These are phyloP conservation scores for Chalaropsis thielavioides DNA, from an alignment of 2,329 filamentous ascomycete species.

Conservation along the genomic window DNA sequence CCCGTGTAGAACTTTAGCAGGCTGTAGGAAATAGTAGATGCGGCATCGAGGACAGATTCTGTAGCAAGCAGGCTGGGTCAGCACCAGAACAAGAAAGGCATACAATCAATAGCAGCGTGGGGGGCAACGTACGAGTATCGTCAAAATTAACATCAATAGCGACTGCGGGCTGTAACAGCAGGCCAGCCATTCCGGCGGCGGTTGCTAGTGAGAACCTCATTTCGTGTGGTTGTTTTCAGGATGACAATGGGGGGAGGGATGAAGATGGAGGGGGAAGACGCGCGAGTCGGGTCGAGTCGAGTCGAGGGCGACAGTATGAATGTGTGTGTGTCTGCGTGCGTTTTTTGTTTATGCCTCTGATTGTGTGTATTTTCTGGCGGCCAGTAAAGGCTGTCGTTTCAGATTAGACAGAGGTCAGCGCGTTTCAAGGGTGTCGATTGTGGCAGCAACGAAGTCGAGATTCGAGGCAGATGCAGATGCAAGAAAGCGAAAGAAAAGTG, in stretches of 20 bases:
- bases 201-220: constrained; percentile 17
- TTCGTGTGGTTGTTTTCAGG: background rate
- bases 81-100: background rate
- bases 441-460: background rate
- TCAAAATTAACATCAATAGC: constrained; percentile 21
- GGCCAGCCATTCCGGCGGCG: constrained; percentile 11
- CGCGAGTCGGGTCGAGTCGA: no score
- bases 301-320: background rate
- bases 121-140: constrained; percentile 22
- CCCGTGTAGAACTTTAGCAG: constrained; percentile 39
- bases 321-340: background rate
- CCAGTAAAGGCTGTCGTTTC: background rate
- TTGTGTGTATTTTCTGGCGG: background rate
- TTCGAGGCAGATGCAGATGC: background rate
- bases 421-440: background rate
- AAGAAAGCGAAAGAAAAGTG: background rate
- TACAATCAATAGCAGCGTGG: background rate
- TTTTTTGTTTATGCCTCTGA: background rate
- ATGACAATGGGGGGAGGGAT: background rate
- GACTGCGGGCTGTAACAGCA: constrained; percentile 11
- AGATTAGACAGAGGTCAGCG: background rate
- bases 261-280: background rate
- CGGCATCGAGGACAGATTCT: constrained; percentile 38
- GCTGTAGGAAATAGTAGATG: constrained; percentile 33
- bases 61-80: constrained; percentile 20